phyloP scores from a whole-genome alignment of 179 eudicot genomes.

The Beta corolliflora region DNA sequence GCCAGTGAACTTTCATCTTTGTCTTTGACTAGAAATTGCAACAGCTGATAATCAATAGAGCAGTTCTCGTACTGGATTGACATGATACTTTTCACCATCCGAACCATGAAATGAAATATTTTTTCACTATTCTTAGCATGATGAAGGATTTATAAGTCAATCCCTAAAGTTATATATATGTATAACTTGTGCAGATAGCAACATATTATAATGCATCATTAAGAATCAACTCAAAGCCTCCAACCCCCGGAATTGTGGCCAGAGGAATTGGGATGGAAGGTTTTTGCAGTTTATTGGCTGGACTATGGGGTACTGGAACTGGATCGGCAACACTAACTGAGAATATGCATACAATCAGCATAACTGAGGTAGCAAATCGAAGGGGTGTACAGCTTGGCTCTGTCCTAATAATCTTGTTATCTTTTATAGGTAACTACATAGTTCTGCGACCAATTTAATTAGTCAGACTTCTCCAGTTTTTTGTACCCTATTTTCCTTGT shows the following conservation, averaged over 20 bases:
- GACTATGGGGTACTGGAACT: slow-evolving; percentile 93
- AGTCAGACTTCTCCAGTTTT: not conserved
- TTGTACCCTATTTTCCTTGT: not conserved
- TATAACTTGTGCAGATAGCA: slow-evolving; percentile 52
- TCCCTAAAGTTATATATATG: not conserved
- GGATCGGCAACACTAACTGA: slow-evolving; percentile 92
- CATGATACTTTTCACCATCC: not conserved
- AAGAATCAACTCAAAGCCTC: slow-evolving; percentile 68
- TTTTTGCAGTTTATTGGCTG: slow-evolving; percentile 85
- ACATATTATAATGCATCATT: slow-evolving; percentile 78
- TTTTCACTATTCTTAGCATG: not conserved
- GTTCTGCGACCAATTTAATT: not conserved
- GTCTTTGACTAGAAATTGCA: not conserved
- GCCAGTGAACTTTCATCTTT: not conserved
- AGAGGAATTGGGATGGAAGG: slow-evolving; percentile 98
- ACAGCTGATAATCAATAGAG: not conserved
- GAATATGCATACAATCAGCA: slow-evolving; percentile 74
- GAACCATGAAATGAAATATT: not conserved
- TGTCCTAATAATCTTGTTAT: slow-evolving; percentile 63
- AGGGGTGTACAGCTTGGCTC: slow-evolving; percentile 79
- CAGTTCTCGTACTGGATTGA: not conserved
- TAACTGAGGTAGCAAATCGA: slow-evolving; percentile 79
- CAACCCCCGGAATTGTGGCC: slow-evolving; percentile 72
- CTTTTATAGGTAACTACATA: slow-evolving; percentile 63
- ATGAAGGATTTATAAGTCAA: no score